These are phyloP conservation scores for Alternaria novae-zelandiae DNA, from an alignment of 2,329 filamentous ascomycete species.

Conservation along the genomic window DNA sequence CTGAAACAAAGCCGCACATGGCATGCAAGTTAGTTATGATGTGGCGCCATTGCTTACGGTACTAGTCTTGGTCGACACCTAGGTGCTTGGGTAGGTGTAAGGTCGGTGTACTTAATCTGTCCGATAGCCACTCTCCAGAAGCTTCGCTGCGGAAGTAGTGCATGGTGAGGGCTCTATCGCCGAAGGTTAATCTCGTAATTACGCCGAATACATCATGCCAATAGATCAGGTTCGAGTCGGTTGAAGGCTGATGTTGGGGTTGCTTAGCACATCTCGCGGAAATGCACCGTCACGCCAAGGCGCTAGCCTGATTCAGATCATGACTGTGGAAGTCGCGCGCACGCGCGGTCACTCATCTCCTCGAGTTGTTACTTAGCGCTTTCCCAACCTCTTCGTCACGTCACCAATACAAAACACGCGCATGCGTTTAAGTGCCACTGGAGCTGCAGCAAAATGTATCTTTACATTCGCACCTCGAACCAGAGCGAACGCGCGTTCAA, in stretches of 20 bases:
- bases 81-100: not conserved
- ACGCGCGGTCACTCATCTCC: not conserved
- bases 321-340: not conserved
- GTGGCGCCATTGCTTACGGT: not conserved
- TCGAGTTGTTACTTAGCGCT: not conserved
- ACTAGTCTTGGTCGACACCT: not conserved
- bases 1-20: not conserved
- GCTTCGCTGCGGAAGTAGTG: not conserved
- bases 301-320: not conserved
- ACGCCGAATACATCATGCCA: not conserved
- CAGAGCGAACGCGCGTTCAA: not conserved
- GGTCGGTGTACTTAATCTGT: not conserved
- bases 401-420: not conserved
- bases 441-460: not conserved
- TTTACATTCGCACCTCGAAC: not conserved
- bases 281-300: not conserved
- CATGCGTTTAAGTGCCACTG: too few species aligned
- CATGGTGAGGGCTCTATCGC: not conserved
- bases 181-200: not conserved
- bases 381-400: not conserved
- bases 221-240: not conserved
- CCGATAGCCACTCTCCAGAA: not conserved
- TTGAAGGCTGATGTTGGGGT: not conserved
- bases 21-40: not conserved
- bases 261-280: conserved; percentile 12